Base-by-base conservation (phyloP, 2,329 filamentous ascomycete species). In the Rutstroemia sp. region DNA sequence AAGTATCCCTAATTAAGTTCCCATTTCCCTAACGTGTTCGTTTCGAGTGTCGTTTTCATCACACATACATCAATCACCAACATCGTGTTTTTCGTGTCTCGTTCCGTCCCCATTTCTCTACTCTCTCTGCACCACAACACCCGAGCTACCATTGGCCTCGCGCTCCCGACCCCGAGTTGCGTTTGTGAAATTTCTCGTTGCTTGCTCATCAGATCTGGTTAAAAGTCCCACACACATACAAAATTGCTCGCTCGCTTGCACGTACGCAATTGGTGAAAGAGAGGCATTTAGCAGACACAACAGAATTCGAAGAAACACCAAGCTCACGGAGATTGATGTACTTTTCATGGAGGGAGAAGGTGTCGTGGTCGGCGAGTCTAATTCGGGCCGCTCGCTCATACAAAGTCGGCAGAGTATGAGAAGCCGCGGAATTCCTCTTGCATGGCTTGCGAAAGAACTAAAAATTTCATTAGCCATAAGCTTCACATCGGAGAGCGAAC, bases 371-470 rank as follows among this genome's bases (percentile, higher is more conserved):
- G 16, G 16, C 16, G 16, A n/a, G 39, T 46, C 42, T 54, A 25
- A 21, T 34, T 34, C 30, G 9, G 30, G 30, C 37, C 27, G 25
- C 9, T 56, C 25, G 48, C 48, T 70, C 66, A 70, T 48, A 70
- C 60, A 42, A 70, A 68, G 56, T 71, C 69, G 7, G 67, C 67
- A 14, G 66, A 67, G 75, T 99, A 99, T 25, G 92, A 97, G 78
- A 99, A 99, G 63, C 94, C 94, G 58, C 94, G 85, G 87, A 99
- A 99, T 72, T 99, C 92, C 76, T 99, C 94, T 76, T 99, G 94
- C 92, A 97, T 97, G 45, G 91, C 90, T 78, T 97, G 94, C 27
- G 92, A 95, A 61, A 99, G 81, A 46, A 99, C 94, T 96, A 64
- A 45, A 45, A 8, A 50, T 52, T 23, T 64, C 9, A 44, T 55